Conservation (phyloP, 2,329 filamentous ascomycete genomes). For the Monilinia fructigena region DNA sequence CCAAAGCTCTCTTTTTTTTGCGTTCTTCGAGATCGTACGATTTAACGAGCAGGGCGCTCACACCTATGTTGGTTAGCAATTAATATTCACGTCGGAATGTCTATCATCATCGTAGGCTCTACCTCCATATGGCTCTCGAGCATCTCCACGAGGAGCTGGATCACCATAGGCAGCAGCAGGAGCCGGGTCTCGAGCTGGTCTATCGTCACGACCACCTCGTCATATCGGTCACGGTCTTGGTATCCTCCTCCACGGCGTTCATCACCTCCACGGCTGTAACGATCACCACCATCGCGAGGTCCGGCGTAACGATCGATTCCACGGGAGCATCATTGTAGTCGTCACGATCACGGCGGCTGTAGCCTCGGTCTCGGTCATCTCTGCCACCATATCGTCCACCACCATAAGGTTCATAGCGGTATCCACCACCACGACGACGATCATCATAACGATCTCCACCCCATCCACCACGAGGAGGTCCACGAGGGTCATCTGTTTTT, state of each 20-base stretch:
- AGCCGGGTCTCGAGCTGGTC: conserved; percentile 43
- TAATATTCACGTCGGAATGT: conserved; percentile 40
- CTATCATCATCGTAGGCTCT: conserved; percentile 41
- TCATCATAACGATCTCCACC: conserved; percentile 44
- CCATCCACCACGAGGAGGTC: conserved; percentile 46
- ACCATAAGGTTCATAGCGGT: conserved; percentile 35
- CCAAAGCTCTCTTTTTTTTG: conserved; percentile 38
- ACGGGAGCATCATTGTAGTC: conserved; percentile 37
- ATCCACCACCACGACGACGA: conserved; percentile 45
- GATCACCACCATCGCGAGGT: conserved; percentile 28
- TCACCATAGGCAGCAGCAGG: conserved; percentile 46
- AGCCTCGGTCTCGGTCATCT: conserved; percentile 46
- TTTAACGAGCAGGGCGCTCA: conserved; percentile 43
- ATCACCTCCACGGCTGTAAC: conserved; percentile 37
- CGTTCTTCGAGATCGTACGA: conserved; percentile 39
- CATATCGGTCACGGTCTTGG: conserved; percentile 47
- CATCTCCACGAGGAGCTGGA: conserved; percentile 45
- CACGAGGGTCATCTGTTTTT: conserved; percentile 52
- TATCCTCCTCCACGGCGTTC: conserved; percentile 49
- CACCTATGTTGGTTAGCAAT: conserved; percentile 42
- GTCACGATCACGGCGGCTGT: conserved; percentile 44
- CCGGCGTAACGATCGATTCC: conserved; percentile 42
- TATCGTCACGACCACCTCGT: conserved; percentile 52
- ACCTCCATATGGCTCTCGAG: conserved; percentile 47
- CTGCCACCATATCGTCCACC: conserved; percentile 41